Conservation (phyloP, 306 rosid genomes). For the Malus fusca region DNA sequence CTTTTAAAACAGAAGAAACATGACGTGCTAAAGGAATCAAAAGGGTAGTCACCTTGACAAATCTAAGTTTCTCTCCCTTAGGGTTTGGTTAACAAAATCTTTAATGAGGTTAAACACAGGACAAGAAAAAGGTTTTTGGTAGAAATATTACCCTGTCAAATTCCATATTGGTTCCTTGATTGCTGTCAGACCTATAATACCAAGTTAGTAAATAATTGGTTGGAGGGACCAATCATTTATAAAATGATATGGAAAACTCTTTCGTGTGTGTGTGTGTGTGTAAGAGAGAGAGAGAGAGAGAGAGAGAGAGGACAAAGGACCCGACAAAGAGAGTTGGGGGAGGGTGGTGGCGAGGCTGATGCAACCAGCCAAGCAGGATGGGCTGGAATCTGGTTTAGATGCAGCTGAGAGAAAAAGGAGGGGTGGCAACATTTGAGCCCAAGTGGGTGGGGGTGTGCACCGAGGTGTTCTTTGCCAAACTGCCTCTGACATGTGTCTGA, state of each 20-base stretch:
- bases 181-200: background rate
- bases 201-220: background rate
- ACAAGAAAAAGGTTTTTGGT: background rate
- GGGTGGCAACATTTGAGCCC: slow-evolving; percentile 16
- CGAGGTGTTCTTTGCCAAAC: slow-evolving; percentile 4
- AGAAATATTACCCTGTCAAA: background rate
- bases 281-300: background rate
- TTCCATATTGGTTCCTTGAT: background rate
- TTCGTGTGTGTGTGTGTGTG: background rate
- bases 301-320: background rate
- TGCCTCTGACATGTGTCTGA: slow-evolving; percentile 32
- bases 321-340: slow-evolving; percentile 1
- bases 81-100: too few relatives aligned
- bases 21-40: background rate
- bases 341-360: background rate
- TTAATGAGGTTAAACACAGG: too few relatives aligned
- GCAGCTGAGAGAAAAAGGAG: background rate
- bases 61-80: background rate
- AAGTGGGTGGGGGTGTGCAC: background rate
- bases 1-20: background rate
- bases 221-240: background rate
- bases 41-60: background rate
- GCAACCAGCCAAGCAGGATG: slow-evolving; percentile 13
- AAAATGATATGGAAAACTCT: background rate
- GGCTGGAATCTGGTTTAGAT: slow-evolving; percentile 5